Evolutionary conservation across 164 flowering plant species (phyloP).

Genomic region (Aristolochia fimbriata): DNA sequence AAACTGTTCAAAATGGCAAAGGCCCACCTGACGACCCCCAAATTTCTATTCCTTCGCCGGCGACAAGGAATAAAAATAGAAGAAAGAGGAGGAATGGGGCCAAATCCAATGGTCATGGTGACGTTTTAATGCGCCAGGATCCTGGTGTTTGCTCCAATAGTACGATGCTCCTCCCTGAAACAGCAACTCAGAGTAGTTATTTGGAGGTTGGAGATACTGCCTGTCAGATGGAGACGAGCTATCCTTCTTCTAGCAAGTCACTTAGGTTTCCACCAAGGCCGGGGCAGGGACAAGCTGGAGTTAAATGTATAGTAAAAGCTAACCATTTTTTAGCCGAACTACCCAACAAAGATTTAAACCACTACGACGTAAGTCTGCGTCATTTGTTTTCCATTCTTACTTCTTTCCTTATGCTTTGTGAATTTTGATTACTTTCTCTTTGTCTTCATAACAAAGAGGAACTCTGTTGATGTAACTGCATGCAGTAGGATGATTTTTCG

Average conservation of each 20-base stretch:
- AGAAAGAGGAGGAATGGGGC: conserved; percentile 57
- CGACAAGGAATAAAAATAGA: conserved; percentile 39
- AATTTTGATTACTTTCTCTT: background rate
- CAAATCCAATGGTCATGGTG: conserved; percentile 54
- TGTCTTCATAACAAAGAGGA: too few species aligned
- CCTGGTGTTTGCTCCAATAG: conserved; percentile 38
- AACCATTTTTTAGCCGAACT: conserved; percentile 88
- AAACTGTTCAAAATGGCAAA: conserved; percentile 53
- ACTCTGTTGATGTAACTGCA: too few species aligned
- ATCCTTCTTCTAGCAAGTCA: conserved; percentile 68
- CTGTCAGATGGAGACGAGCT: conserved; percentile 37
- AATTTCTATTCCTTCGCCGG: conserved; percentile 36
- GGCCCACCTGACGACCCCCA: conserved; percentile 41
- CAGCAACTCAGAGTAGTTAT: conserved; percentile 13
- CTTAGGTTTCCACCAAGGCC: conserved; percentile 65
- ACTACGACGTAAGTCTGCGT: conserved; percentile 72
- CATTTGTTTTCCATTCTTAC: background rate
- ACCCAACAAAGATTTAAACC: conserved; percentile 79
- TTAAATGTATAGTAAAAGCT: conserved; percentile 85
- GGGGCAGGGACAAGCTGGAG: conserved; percentile 73
- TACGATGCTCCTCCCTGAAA: too few species aligned
- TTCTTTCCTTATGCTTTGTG: background rate
- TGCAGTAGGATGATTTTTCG: conserved; percentile 3
- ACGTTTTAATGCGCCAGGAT: conserved; percentile 43
- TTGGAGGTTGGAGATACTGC: conserved; percentile 24